Percentiles rank a stretch among this genome's conserved stretches.
phyloP scores from a whole-genome alignment of 306 rosid species.

The Quercus cerris region DNA sequence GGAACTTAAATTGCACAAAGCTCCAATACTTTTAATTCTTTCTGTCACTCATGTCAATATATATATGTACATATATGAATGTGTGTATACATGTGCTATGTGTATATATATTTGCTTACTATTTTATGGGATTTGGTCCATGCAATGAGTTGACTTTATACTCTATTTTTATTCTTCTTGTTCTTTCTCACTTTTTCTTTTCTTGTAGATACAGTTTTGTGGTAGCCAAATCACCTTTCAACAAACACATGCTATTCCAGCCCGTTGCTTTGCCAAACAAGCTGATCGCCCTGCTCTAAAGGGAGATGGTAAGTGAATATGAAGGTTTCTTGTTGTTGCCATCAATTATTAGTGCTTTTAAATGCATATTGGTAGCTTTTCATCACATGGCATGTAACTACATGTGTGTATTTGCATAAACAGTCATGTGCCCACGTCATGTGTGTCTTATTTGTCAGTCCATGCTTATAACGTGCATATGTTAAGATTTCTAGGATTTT shows the following conservation, averaged over 20 bases:
- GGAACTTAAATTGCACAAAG: not conserved
- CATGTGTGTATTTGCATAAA: not conserved
- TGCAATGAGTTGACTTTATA: not conserved
- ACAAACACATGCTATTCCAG: constrained; percentile 62
- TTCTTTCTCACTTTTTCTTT: not conserved
- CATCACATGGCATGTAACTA: not conserved
- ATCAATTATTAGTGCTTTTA: not conserved
- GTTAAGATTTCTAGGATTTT: not conserved
- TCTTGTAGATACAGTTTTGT: constrained; percentile 41
- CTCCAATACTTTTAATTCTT: not conserved
- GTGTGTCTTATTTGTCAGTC: not conserved
- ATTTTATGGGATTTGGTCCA: not conserved
- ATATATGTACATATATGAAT: not conserved
- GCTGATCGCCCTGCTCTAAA: constrained; percentile 56
- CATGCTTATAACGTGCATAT: not conserved
- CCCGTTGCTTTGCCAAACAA: constrained; percentile 75
- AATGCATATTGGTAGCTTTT: not conserved
- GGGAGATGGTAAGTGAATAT: constrained; percentile 77
- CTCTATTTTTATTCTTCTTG: not conserved
- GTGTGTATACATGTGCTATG: not conserved
- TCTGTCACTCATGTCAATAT: no score
- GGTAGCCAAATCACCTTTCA: constrained; percentile 60
- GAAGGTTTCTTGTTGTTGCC: constrained; percentile 14
- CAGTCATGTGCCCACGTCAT: not conserved
- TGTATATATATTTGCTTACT: not conserved